Base-by-base conservation (phyloP, 345 rosid genomes). In the Hibiscus trionum region DNA sequence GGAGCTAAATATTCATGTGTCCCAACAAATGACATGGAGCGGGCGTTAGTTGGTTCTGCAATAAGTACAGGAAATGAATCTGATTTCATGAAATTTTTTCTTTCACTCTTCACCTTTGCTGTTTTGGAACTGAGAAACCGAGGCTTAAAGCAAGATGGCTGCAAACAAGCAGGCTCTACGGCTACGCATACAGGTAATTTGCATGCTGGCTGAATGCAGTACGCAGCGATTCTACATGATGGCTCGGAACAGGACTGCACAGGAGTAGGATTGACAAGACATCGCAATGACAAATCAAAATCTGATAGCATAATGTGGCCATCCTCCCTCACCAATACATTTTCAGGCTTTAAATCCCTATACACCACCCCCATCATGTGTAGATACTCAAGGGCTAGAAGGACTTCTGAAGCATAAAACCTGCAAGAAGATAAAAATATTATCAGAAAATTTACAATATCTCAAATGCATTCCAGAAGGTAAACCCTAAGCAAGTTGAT, bases 311-410 rank as follows among this genome's bases (percentile, higher is more conserved):
- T 88, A 14, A 88, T 86, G 71, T 88, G 92, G 17, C 92, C 92
- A 66, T 86, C 92, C 64, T 86, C 90, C 70, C 92, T 83, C 61
- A 88, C 92, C 64, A 88, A 71, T 2, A 88, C 87, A 65, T 88
- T 88, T 77, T 88, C 92, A 8, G 92, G 92, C 84, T 88, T 88
- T 70, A 88, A 82, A 75, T 88, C 92, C 57, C 92, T 81, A 47
- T 86, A 88, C 11, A 88, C 82, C 29, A 88, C 89, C 4, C 92
- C 92, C 87, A 88, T 79, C 92, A 88, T 86, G 88, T 88, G 92
- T 33, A 88, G 73, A 71, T 88, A 88, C 76, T 88, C 92, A 7
- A 88, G 83, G 2, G 90, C 87, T 61, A 88, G 86, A 73, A 88
- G 92, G 61, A 88, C 90, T 82, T 88, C 88, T 3, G 92, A 82